These are phyloP conservation scores for Plasmopara viticola DNA, from an alignment of 352 stramenopile species.

Conservation along the genomic window DNA sequence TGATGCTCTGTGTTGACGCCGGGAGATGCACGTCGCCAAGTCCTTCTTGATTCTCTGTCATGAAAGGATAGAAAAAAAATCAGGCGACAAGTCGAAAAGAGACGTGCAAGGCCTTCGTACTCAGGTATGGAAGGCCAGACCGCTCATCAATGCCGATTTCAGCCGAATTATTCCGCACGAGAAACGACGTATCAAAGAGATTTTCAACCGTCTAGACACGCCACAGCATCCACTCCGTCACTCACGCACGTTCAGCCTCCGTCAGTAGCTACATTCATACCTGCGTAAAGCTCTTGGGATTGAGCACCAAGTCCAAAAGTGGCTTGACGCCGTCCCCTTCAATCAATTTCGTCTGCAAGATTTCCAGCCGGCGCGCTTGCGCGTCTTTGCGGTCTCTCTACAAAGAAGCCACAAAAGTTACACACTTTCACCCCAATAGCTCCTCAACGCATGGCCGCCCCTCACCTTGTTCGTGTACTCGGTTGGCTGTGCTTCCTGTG, in stretches of 20 bases:
- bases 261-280: constrained; percentile 18
- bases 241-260: neutral
- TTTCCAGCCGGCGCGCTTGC: constrained; percentile 61
- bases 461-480: constrained; percentile 70
- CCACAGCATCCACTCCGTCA: neutral
- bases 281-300: constrained; percentile 73
- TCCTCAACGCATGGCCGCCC: neutral
- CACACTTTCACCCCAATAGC: neutral
- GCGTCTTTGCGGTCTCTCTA: constrained; percentile 76
- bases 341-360: constrained; percentile 53
- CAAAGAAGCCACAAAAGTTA: neutral
- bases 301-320: constrained; percentile 69
- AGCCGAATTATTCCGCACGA: constrained; percentile 62
- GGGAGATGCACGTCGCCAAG: constrained; percentile 39
- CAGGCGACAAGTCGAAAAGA: neutral
- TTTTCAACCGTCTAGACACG: constrained; percentile 67
- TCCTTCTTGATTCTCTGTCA: constrained; percentile 60
- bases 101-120: constrained; percentile 11
- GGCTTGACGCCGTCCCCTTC: constrained; percentile 27
- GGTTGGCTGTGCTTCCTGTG: constrained; percentile 51
- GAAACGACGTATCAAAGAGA: constrained; percentile 78
- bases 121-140: constrained; percentile 53
- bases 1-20: constrained; percentile 66
- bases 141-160: constrained; percentile 57
- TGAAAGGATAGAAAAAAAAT: neutral